phyloP scores from a whole-genome alignment of 2,329 filamentous ascomycete genomes.

The Trichocomaceae sp. region DNA sequence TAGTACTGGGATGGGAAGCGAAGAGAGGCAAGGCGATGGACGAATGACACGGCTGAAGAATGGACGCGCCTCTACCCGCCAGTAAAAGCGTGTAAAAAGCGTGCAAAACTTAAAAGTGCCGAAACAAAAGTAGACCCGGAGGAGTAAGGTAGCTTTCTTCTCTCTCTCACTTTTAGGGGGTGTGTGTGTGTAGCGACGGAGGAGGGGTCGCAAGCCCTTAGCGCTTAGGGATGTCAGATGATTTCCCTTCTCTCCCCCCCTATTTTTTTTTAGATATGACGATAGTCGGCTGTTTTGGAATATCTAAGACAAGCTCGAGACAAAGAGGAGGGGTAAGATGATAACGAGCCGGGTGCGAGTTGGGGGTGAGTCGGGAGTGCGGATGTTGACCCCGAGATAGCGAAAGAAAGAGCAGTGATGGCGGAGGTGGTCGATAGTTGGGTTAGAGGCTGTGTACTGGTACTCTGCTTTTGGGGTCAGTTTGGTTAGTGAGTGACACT shows the following conservation, averaged over 20 bases:
- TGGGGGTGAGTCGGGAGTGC: too few relatives aligned
- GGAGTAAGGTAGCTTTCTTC: not conserved
- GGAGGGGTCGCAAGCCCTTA: not conserved
- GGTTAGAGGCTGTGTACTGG: too few relatives aligned
- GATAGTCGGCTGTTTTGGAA: conserved; percentile 6
- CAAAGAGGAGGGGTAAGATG: conserved; percentile 1
- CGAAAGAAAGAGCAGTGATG: not conserved
- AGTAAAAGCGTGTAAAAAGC: not conserved
- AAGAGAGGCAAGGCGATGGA: not conserved
- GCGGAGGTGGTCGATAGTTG: not conserved
- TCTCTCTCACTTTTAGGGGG: not conserved
- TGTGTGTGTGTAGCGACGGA: not conserved
- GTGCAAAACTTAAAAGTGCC: not conserved
- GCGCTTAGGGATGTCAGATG: conserved; percentile 10
- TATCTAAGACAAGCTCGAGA: not conserved
- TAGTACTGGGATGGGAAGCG: conserved; percentile 1
- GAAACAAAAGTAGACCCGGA: not conserved
- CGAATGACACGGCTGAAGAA: conserved; percentile 4
- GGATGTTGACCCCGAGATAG: not conserved
- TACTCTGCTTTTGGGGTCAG: too few relatives aligned
- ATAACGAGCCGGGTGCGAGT: not conserved
- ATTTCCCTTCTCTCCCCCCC: not conserved
- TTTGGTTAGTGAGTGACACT: too few relatives aligned
- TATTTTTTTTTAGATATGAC: not conserved
- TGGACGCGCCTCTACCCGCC: conserved; percentile 2